phyloP scores from a whole-genome alignment of 768 basidiomycete species.

The Postia placenta region DNA sequence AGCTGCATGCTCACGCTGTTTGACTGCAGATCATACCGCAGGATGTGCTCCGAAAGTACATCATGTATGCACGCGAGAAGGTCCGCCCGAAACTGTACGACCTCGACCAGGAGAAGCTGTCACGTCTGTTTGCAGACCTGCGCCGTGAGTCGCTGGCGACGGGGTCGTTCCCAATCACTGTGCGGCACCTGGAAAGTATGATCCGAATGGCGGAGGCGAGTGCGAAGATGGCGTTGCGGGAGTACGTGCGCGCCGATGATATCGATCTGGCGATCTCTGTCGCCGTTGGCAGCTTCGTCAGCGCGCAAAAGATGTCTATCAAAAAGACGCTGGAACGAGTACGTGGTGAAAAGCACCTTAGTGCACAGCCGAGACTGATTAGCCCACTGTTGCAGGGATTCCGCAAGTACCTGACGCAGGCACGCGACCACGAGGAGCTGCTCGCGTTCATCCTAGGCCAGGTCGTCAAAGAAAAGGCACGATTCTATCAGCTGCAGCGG shows the following conservation, averaged over 20 bases:
- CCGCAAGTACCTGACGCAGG: slow-evolving; percentile 95
- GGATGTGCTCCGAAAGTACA: slow-evolving; percentile 93
- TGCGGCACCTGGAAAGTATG: slow-evolving; percentile 97
- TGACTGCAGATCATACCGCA: slow-evolving; percentile 91
- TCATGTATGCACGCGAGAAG: slow-evolving; percentile 96
- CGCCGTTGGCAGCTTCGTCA: slow-evolving; percentile 91
- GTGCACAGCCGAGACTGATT: not conserved
- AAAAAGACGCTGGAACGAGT: slow-evolving; percentile 97
- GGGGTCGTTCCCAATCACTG: slow-evolving; percentile 98
- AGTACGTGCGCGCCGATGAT: slow-evolving; percentile 93
- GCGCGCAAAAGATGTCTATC: slow-evolving; percentile 95
- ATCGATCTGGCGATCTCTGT: slow-evolving; percentile 97
- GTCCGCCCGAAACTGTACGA: slow-evolving; percentile 91
- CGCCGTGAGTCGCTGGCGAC: slow-evolving; percentile 95
- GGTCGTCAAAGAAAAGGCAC: slow-evolving; percentile 87
- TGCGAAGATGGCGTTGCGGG: slow-evolving; percentile 96
- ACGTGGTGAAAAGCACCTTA: no score
- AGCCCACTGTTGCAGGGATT: slow-evolving; percentile 55
- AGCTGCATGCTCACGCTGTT: not conserved
- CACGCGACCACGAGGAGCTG: slow-evolving; percentile 93
- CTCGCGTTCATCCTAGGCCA: slow-evolving; percentile 92
- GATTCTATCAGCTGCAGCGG: slow-evolving; percentile 72
- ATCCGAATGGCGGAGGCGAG: slow-evolving; percentile 99
- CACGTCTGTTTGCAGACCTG: slow-evolving; percentile 90
- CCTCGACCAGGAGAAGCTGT: slow-evolving; percentile 92